phyloP scores from a whole-genome alignment of 352 stramenopile genomes.

The Ophiocytium majus region DNA sequence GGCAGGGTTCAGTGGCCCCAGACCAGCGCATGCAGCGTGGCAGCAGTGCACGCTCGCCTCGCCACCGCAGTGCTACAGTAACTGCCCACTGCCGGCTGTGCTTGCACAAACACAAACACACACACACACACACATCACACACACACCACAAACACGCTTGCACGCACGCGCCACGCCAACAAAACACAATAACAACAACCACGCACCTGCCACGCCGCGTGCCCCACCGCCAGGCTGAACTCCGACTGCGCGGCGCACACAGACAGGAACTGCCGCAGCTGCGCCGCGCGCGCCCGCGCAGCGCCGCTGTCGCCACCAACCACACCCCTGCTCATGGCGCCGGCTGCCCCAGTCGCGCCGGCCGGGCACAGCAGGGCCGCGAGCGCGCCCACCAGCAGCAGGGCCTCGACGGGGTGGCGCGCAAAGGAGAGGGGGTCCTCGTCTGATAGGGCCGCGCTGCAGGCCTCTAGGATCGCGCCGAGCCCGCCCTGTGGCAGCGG shows the following conservation, averaged over 20 bases:
- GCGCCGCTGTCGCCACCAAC: neutral
- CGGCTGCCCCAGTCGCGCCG: no score
- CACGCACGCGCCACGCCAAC: no score
- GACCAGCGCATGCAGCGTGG: no score
- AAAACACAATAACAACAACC: no score
- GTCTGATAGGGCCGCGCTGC: slow-evolving; percentile 20
- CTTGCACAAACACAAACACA: no score
- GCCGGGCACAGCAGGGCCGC: slow-evolving; percentile 30
- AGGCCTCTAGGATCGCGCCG: slow-evolving; percentile 26
- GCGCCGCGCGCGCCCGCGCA: slow-evolving; percentile 4
- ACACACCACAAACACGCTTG: no score
- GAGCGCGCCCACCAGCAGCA: slow-evolving; percentile 35
- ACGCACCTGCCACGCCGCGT: slow-evolving; percentile 35
- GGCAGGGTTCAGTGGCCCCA: no score
- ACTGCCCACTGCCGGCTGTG: no score
- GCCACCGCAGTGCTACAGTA: no score
- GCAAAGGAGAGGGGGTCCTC: slow-evolving; percentile 27
- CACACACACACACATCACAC: no score
- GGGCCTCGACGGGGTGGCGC: slow-evolving; percentile 38
- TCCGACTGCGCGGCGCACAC: slow-evolving; percentile 21
- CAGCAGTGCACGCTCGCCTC: no score
- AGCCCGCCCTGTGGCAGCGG: slow-evolving; percentile 30
- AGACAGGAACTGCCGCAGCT: slow-evolving; percentile 34
- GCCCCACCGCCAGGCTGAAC: slow-evolving; percentile 33
- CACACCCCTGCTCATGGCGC: neutral